Evolutionary conservation across 139 green algal species (phyloP), one percentile per base, ranked within the genome.

Genomic region (Tetraselmis striata): DNA sequence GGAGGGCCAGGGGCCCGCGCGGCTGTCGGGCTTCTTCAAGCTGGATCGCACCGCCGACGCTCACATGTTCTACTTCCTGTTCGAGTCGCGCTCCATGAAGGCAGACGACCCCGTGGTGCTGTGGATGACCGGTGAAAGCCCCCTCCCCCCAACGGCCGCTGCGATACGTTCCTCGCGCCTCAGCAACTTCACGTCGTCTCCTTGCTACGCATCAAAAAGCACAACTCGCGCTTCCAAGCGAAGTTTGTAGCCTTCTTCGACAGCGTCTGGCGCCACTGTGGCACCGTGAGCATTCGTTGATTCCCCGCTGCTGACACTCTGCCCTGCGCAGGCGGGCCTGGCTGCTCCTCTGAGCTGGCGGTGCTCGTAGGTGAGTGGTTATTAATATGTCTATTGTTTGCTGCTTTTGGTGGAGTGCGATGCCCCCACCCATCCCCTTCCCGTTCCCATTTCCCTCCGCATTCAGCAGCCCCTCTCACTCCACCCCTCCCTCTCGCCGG

Each of bases 331-430:
- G 95, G 96, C 77, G 96, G 96, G 0, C 96, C 96, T 25, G 96
- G 96, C 23, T 99, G 96, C 90, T 92, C 82, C 74, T 95, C 87
- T 18, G 95, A 98, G 87, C 88, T 98, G 1, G 96, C 96, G 0
- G 89, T 98, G 82, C 83, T 88, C 67, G 76, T 87, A 83, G n/a
- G n/a, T n/a, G n/a, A n/a, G n/a, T n/a, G n/a, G n/a, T n/a, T n/a
- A n/a, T n/a, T n/a, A n/a, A n/a, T n/a, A n/a, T n/a, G n/a, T n/a
- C n/a, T n/a, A n/a, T n/a, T n/a, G n/a, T n/a, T n/a, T n/a, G n/a
- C n/a, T n/a, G n/a, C n/a, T n/a, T n/a, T n/a, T n/a, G n/a, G n/a
- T n/a, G n/a, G n/a, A n/a, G n/a, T n/a, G n/a, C n/a, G n/a, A n/a
- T n/a, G n/a, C n/a, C n/a, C n/a, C n/a, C n/a, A n/a, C n/a, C n/a